Base-by-base conservation (phyloP, 345 rosid genomes). In the Balakata baccata region DNA sequence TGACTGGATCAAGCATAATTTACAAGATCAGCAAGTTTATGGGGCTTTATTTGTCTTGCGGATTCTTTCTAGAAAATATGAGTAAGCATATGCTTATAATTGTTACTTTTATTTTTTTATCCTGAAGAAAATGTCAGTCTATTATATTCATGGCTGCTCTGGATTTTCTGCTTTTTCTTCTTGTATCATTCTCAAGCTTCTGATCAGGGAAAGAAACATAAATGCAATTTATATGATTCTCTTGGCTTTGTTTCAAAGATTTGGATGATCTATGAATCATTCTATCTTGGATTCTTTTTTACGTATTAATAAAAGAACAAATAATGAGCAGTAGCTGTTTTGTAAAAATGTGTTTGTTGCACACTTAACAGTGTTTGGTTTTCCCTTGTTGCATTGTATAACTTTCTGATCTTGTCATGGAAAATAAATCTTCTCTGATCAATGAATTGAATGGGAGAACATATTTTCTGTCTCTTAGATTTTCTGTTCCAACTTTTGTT, bases 41-140 rank as follows among this genome's bases (percentile, higher is more conserved):
- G 97, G 97, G 72, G 92, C 99, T 72, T 77, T 96, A 74, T 93
- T 88, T 81, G 95, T 96, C 72, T 79, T 93, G 82, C 89, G 98
- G 79, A 91, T 96, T 77, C 97, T 96, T 68, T 85, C 97, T 49
- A 83, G 99, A 79, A 93, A 96, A 96, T 96, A 96, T 51, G 99
- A 96, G 99, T 96, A 83, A 79, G 95, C 74, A 53, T 70, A 58
- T 74, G 45, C 38, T 61, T n/a, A 7, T 52, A 45, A 29, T 54
- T 52, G 8, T 68, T 66, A 11, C 10, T 67, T 76, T 76, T 7
- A 5, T 43, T 54, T 34, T 4, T 68, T 68, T 29, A n/a, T 17
- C 52, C 5, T 52, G 47, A 46, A 16, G 66, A 12, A 34, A 23
- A 39, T 34, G 45, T 16, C 68, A 41, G 20, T 39, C 50, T 56